Base-by-base conservation (phyloP, 192 early-diverging fungal species). In the Coemansia sp. region DNA sequence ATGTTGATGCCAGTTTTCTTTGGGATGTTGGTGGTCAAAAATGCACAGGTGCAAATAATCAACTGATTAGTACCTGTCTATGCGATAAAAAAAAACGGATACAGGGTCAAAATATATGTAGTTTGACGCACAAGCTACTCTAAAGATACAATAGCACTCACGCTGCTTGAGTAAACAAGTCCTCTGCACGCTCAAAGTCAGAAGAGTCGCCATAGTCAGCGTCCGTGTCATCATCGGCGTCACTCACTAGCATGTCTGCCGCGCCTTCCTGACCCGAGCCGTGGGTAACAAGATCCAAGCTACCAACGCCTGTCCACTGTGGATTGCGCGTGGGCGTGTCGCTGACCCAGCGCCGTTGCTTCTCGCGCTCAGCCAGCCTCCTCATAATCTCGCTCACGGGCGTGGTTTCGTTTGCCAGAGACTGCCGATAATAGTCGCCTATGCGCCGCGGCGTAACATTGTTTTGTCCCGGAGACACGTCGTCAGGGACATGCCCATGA, bases 261-360 rank as follows among this genome's bases (percentile, higher is more conserved):
- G 8, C 36, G 19, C 34, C 12, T 36, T 29, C 60, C 27, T 60
- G 45, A 17, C 25, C 70, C 58, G 44, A 38, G 37, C 37, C 58
- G 53, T 36, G 48, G 23, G 32, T 17, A 36, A 31, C 32, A 32
- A 58, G 66, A 17, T 27, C 14, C 17, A 42, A 14, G 53, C 32
- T 27, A 41, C 14, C 36, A 1, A 17, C 14, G 11, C 9, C n/a
- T 2, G 29, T 9, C 58, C 48, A 9, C 57, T 36, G 57, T 8
- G 37, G 39, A 36, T 45, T 12, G 37, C 61, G 60, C 2, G 72
- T 70, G 34, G 80, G 80, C 37, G 80, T 77, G 38, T 82, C 80
- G 57, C 67, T 66, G 44, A 84, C 73, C 81, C 81, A 84, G 31
- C 74, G 69, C 38, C 81, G 68, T 65, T 78, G 29, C 66, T 73